phyloP scores from a whole-genome alignment of 192 early-diverging fungal species.

The Podochytrium sp. region DNA sequence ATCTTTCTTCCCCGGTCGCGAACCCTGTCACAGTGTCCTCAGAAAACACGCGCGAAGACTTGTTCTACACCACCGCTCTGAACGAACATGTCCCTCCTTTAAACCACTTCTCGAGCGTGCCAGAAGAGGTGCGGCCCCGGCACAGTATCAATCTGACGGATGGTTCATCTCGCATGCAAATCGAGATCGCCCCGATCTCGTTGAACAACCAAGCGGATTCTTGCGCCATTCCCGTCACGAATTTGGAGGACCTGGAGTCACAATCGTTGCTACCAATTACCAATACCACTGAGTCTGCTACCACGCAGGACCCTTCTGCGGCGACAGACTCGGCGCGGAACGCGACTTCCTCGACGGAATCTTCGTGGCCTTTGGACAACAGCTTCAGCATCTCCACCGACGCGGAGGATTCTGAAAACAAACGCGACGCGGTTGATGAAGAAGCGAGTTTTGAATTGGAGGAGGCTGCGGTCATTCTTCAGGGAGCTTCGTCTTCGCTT shows the following conservation, averaged over 20 bases:
- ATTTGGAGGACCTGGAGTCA: background rate
- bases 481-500: too few relatives aligned
- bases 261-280: background rate
- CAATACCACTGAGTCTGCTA: background rate
- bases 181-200: background rate
- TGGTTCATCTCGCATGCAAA: too few relatives aligned
- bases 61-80: conserved; percentile 3
- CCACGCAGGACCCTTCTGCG: too few relatives aligned
- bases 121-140: too few relatives aligned
- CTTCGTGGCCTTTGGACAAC: background rate
- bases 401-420: background rate
- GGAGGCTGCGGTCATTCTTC: background rate
- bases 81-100: background rate
- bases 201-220: background rate
- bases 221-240: background rate
- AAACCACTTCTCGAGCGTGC: background rate
- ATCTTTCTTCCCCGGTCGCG: too few relatives aligned
- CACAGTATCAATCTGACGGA: too few relatives aligned
- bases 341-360: background rate
- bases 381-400: background rate
- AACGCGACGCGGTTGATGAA: background rate
- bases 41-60: conserved; percentile 6
- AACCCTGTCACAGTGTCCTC: background rate
- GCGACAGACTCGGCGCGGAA: too few relatives aligned
- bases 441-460: background rate